Percentiles rank a stretch among this genome's conserved stretches.
Evolutionary conservation across 2,329 filamentous ascomycete genomes (phyloP).

Genomic region (Verticillium nonalfalfae): DNA sequence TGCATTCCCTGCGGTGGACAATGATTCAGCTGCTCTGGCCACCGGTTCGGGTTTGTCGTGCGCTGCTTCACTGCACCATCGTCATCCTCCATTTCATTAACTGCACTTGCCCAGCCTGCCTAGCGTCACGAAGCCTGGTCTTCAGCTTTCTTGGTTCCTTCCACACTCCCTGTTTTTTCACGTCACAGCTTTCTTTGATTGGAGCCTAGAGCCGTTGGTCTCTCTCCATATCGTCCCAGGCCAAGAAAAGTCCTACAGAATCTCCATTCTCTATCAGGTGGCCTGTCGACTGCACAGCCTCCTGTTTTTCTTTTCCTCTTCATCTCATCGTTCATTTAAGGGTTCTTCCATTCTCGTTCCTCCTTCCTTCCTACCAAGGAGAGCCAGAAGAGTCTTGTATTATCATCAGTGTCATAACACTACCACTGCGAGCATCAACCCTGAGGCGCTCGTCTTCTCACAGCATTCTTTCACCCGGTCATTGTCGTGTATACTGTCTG

Average conservation of each 20-base stretch:
- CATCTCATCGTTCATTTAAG: neutral
- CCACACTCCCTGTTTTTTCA: neutral
- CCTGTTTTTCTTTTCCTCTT: neutral
- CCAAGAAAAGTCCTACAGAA: neutral
- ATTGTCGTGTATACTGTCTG: neutral
- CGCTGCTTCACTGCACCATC: neutral
- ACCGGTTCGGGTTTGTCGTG: neutral
- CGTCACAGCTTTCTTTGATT: neutral
- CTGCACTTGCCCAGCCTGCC: neutral
- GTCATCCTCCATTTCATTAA: neutral
- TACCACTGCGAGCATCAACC: neutral
- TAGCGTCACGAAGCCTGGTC: neutral
- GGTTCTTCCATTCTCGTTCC: no score
- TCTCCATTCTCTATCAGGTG: neutral
- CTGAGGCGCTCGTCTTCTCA: neutral
- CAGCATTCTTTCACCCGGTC: neutral
- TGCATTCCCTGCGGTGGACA: neutral
- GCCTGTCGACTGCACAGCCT: neutral
- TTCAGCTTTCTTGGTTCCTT: neutral
- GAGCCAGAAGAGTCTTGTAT: neutral
- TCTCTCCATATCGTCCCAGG: neutral
- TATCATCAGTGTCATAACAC: neutral
- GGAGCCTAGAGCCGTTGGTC: neutral
- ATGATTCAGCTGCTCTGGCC: neutral
- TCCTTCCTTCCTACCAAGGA: neutral